Base-by-base conservation (phyloP, 805 yeast species). In the Cyberlindnera euphorbiae region DNA sequence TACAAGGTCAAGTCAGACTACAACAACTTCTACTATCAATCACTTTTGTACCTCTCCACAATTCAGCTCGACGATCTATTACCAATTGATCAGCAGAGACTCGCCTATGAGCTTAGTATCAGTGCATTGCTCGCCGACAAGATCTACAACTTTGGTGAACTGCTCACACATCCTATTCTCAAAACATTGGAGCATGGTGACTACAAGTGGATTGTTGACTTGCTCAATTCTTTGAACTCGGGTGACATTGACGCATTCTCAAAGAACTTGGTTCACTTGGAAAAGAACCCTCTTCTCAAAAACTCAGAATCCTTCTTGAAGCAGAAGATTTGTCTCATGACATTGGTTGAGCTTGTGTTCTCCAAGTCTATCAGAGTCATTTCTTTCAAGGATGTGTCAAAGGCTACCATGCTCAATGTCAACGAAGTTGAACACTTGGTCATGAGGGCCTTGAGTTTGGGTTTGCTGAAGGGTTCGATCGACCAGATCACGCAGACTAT, bases 141-240 rank as follows among this genome's bases (percentile, higher is more conserved):
- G 53, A 85, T 90, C 50, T 93, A 87, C 68, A 93, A 90, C 64
- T 93, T 93, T 61, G 97, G 97, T 34, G 98, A 93, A 63, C 73
- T 93, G 45, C 72, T 93, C 42, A 77, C 88, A 58, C 97, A 90
- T 61, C 95, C 93, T 29, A 78, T 90, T 31, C 73, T 88, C 59
- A 56, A 65, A 28, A 60, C 67, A 26, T 69, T 82, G 28, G 46
- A 58, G 15, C 63, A 64, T 18, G 69, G 64, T 35, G 59, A 74
- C 27, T 75, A 75, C 58, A 59, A 64, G 25, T 87, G 96, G 95
- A 65, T 93, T 43, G 74, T 77, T 44, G 73, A 80, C 32, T 63
- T 89, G 44, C 68, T 93, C 35, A 66, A 76, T 41, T 70, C 82
- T 17, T 68, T 93, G 52, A 87, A 88, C 55, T 63, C 77, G 13